Base-by-base conservation (phyloP, 2,329 filamentous ascomycete genomes). In the Paecilomyces dactylethromorphus region DNA sequence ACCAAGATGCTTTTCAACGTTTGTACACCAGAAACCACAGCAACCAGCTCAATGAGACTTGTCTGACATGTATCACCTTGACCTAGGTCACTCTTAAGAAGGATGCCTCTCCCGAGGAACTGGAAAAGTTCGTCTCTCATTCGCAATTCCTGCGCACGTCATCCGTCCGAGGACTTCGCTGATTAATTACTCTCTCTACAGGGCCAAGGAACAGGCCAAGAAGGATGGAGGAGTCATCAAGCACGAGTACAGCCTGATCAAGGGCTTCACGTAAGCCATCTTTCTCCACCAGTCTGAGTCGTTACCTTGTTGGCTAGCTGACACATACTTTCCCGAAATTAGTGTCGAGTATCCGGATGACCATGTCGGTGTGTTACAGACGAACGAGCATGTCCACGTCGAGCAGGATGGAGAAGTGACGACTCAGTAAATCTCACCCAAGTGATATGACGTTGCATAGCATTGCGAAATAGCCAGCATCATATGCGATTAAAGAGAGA, bases 241-340 rank as follows among this genome's bases (percentile, higher is more conserved):
- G 58, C 87, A 94, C 67, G 90, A 94, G 74, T 96, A 91, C 81
- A 87, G 79, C 61, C 78, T 96, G 68, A 92, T 96, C 83, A 95
- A 93, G 80, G 92, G 89, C 59, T 97, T 97, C 80, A 87, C 90
- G 93, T 97, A 86, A 66, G 90, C 81, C 53, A 33, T 26, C 59
- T 33, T 29, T 31, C 52, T 32, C n/a, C 49, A 31, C 2, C 26
- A 52, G 22, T 24, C 8, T n/a, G 10, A 15, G 18, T 33, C 39
- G 21, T 52, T 26, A 35, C 60, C 24, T 10, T 39, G 32, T 50
- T 53, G 33, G 35, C 18, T 29, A 54, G 56, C 64, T 64, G 21
- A 64, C 54, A 24, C n/a, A 4, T 10, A 45, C 1, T 11, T 15
- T 35, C 22, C 13, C 54, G 61, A 32, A 32, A n/a, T 56, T 32